phyloP scores from a whole-genome alignment of 805 yeast genomes.

The Sugiyamaella marilandica region DNA sequence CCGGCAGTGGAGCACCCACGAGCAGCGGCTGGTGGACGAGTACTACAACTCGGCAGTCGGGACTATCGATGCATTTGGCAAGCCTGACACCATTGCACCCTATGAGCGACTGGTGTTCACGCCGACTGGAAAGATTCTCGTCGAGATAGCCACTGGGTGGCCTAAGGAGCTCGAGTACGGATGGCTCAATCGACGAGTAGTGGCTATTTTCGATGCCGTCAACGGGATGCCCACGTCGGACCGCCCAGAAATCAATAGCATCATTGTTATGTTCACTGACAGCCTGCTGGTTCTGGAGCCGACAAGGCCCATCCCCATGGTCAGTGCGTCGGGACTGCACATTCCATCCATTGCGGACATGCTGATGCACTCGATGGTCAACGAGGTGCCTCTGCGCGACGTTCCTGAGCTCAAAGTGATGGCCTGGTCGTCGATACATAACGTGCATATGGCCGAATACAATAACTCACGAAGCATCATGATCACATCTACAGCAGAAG shows the following conservation, averaged over 20 bases:
- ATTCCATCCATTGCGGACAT: slow-evolving; percentile 68
- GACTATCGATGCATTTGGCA: slow-evolving; percentile 80
- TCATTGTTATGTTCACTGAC: slow-evolving; percentile 78
- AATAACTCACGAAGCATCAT: slow-evolving; percentile 30
- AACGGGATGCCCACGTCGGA: slow-evolving; percentile 31
- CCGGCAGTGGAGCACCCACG: slow-evolving; percentile 41
- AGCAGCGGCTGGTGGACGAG: slow-evolving; percentile 31
- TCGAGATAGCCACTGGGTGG: slow-evolving; percentile 83
- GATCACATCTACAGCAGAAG: slow-evolving; percentile 28
- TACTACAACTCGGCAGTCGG: slow-evolving; percentile 52
- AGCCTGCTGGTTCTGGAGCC: slow-evolving; percentile 55
- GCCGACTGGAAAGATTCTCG: slow-evolving; percentile 82
- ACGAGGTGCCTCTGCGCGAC: slow-evolving; percentile 64
- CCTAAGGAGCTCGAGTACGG: slow-evolving; percentile 82
- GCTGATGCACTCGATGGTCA: slow-evolving; percentile 83
- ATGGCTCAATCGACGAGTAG: slow-evolving; percentile 82
- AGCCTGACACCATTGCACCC: slow-evolving; percentile 41
- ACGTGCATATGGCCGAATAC: slow-evolving; percentile 48
- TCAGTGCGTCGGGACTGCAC: slow-evolving; percentile 31
- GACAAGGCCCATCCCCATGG: slow-evolving; percentile 42
- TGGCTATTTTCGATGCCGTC: slow-evolving; percentile 58
- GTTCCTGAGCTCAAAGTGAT: slow-evolving; percentile 67
- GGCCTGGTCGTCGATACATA: slow-evolving; percentile 60
- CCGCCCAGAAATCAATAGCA: slow-evolving; percentile 35
- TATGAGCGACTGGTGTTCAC: slow-evolving; percentile 71